These are phyloP conservation scores for Vaccinium myrtillus DNA, from an alignment of 148 eudicot genomes.

Conservation along the genomic window DNA sequence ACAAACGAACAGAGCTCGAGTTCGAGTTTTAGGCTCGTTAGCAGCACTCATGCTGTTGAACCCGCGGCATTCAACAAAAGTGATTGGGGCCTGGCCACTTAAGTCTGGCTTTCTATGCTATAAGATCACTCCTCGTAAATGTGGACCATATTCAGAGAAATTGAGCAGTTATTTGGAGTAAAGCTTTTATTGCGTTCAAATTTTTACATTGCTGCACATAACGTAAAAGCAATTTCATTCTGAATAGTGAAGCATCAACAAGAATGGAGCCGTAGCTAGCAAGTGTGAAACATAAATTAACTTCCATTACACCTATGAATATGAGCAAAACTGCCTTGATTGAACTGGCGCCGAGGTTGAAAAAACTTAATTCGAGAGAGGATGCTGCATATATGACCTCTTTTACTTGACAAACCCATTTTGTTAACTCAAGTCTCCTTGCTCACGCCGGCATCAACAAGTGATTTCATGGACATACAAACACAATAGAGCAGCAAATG, in stretches of 20 bases:
- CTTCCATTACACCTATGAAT: background rate
- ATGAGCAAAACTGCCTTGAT: background rate
- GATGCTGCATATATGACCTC: background rate
- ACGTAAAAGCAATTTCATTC: background rate
- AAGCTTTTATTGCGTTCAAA: no score
- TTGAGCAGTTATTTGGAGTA: no score
- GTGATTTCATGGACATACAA: conserved; percentile 7
- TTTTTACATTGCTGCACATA: background rate
- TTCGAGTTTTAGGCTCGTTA: no score
- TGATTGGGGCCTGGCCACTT: no score
- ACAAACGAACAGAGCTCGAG: no score
- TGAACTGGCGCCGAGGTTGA: background rate
- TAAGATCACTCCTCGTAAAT: no score
- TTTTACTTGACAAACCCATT: background rate
- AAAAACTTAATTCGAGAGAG: background rate
- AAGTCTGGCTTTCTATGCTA: no score
- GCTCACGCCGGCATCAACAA: background rate
- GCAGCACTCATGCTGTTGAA: no score
- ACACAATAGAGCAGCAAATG: background rate
- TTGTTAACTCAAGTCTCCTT: background rate
- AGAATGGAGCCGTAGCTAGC: background rate
- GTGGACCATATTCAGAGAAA: no score
- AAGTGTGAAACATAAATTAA: background rate
- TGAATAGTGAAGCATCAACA: background rate
- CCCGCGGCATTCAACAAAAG: no score